Conservation (phyloP, 306 rosid species). For the Rosa lucieae region DNA sequence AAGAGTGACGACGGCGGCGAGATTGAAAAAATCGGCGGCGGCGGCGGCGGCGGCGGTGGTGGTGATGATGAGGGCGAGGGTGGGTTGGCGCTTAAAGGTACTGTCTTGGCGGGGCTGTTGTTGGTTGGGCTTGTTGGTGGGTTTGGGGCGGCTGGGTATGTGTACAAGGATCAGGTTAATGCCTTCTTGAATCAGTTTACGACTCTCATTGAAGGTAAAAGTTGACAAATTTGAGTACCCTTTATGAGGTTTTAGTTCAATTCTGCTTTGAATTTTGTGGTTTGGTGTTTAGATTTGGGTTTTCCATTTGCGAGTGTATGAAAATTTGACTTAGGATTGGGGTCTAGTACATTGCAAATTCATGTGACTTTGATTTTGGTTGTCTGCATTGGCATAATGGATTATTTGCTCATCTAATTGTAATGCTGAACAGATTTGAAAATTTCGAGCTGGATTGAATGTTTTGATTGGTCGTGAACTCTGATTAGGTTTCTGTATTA, state of each 20-base stretch:
- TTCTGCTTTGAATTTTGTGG: neutral
- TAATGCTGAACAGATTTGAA: neutral
- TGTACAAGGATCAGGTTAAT: conserved; percentile 75
- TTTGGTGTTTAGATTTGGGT: conserved; percentile 1
- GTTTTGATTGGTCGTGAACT: neutral
- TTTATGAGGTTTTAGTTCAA: neutral
- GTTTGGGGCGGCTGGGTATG: conserved; percentile 65
- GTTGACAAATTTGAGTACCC: neutral
- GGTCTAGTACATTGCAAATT: neutral
- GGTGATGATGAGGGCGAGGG: conserved; percentile 3
- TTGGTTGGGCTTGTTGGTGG: conserved; percentile 84
- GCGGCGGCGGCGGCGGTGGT: conserved; percentile 14
- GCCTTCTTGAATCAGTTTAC: conserved; percentile 68
- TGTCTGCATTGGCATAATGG: neutral
- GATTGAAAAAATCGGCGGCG: neutral
- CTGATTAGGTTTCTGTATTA: neutral
- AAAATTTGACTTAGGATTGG: neutral
- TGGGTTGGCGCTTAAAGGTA: conserved; percentile 59
- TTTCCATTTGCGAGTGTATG: neutral
- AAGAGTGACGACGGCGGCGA: conserved; percentile 35
- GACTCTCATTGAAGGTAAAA: conserved; percentile 68
- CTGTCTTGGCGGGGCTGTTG: conserved; percentile 74
- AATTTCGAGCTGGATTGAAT: neutral
- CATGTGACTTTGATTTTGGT: neutral
- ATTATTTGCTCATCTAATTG: neutral